Evolutionary conservation across 2,329 filamentous ascomycete genomes (phyloP).

Genomic region (Trichoderma gracile): DNA sequence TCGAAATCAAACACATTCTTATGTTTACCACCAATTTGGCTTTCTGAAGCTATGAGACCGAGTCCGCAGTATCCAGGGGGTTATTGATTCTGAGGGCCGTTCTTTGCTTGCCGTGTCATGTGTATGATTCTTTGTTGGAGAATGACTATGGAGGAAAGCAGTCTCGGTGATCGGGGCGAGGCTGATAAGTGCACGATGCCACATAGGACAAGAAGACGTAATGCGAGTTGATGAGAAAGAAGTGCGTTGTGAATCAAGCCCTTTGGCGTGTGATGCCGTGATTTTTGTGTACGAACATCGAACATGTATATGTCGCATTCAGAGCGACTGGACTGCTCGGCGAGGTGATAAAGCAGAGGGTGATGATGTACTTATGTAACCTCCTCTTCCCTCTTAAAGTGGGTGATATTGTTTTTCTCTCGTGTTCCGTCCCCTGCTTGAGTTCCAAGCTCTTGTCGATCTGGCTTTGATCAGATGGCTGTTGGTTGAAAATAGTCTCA

Average conservation of each 20-base stretch:
- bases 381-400: too few species aligned
- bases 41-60: constrained; percentile 3
- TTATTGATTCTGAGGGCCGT: constrained; percentile 7
- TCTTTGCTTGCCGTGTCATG: constrained; percentile 12
- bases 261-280: not conserved
- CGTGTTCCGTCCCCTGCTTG: too few species aligned
- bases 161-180: constrained; percentile 11
- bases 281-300: not conserved
- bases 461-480: too few species aligned
- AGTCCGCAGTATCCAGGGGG: not conserved
- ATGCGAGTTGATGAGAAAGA: constrained; percentile 1
- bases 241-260: constrained; percentile 4
- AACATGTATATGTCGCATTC: not conserved
- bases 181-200: constrained; percentile 13
- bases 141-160: constrained; percentile 9
- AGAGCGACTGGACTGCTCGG: too few species aligned
- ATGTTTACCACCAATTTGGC: constrained; percentile 6
- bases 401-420: too few species aligned
- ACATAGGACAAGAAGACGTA: not conserved
- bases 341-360: too few species aligned
- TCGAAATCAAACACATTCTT: constrained; percentile 8
- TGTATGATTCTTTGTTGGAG: constrained; percentile 5
- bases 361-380: too few species aligned
- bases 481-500: too few species aligned
- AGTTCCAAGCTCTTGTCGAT: too few species aligned